Base-by-base conservation (phyloP, 2,329 filamentous ascomycete species). In the Colletotrichum tropicale region DNA sequence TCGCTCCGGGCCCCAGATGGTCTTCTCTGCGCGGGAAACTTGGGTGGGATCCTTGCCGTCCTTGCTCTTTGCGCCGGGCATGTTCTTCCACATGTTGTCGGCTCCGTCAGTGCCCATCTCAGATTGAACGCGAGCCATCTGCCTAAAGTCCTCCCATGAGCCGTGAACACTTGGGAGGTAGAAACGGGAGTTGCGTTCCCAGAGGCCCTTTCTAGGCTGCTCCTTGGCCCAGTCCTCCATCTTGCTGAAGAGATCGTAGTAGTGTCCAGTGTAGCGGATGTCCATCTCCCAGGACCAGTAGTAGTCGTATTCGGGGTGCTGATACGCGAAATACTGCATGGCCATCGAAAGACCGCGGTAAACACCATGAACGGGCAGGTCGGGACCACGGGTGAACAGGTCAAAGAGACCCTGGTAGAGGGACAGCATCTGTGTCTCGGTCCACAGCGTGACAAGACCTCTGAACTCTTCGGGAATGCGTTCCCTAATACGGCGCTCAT, bases 241-340 rank as follows among this genome's bases (percentile, higher is more conserved):
- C 81, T 93, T 93, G 78, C 92, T 90, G 80, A 96, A 90, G 24
- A 95, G 84, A 76, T 95, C 91, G 78, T 94, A 96, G 86, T 94
- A 96, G 84, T 98, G 95, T 43, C 96, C 95, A 0, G 94, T 97
- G 83, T 98, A 98, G 34, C 95, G 93, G 60, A 96, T 92, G 81
- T 98, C 96, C 93, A 98, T 96, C 84, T 98, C 96, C 95, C 96
- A 98, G 79, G 98, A 95, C 96, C 96, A 98, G 84, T 96, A 95
- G 85, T 93, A 95, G 64, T 98, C 95, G 81, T 96, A 98, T 83
- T 98, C 96, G 2, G 95, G 94, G 84, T 98, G 96, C 80, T 92
- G 91, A 81, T 96, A 93, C 8, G 96, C 95, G 83, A 98, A 98
- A 84, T 96, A 94, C 81, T 98, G 96, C 87, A 98, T 93, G 0